These are phyloP conservation scores for Linnemannia zychae DNA, from an alignment of 192 early-diverging fungal genomes.

Conservation along the genomic window DNA sequence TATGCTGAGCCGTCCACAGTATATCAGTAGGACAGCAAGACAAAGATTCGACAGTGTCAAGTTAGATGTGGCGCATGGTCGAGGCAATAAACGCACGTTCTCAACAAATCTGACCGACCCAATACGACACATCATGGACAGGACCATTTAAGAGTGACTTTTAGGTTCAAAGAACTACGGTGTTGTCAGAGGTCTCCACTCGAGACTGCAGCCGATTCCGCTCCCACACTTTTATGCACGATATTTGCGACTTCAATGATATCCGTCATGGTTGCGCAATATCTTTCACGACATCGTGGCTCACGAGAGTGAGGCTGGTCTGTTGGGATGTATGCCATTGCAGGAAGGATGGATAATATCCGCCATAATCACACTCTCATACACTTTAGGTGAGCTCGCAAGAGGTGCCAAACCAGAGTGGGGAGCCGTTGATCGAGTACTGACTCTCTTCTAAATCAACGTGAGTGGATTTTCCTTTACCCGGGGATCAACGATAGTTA, in stretches of 20 bases:
- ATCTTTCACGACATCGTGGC: neutral
- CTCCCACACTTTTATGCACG: neutral
- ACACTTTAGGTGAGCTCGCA: neutral
- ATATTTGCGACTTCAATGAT: neutral
- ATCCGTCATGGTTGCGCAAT: neutral
- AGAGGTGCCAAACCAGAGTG: neutral
- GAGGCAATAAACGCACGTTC: neutral
- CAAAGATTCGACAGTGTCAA: neutral
- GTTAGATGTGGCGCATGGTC: neutral
- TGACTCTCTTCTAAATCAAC: neutral
- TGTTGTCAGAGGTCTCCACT: neutral
- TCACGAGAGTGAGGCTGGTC: neutral
- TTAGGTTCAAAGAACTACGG: neutral
- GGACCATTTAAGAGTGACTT: neutral
- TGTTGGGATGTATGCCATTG: slow-evolving; percentile 7
- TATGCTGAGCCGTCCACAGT: neutral
- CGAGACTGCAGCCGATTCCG: neutral
- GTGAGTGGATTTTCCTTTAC: neutral
- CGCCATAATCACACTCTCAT: neutral
- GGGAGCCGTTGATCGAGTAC: neutral
- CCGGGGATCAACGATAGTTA: neutral
- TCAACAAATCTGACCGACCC: neutral
- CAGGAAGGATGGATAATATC: neutral
- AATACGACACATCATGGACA: neutral
- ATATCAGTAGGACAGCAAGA: neutral